Base-by-base conservation (phyloP, 352 stramenopile species). In the Phytophthora tentaculata region DNA sequence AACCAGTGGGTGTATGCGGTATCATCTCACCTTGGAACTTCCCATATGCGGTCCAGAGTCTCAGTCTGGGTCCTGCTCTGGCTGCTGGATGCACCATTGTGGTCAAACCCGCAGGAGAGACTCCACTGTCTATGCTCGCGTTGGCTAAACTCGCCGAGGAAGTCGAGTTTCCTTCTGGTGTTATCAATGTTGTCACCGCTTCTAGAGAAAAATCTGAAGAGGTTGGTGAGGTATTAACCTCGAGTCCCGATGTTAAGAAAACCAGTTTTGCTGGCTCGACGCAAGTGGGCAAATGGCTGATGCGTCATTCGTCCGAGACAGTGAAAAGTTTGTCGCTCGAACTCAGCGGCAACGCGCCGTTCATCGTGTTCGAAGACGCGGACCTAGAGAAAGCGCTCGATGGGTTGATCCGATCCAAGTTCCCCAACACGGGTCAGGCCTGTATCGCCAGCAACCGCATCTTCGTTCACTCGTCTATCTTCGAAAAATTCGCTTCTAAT, bases 21-120 rank as follows among this genome's bases (percentile, higher is more conserved):
- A 87, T 99, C 35, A 97, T 99, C 54, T 97, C 96, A 48, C 97
- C 95, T 16, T 99, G 97, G 97, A 99, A 99, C 79, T 99, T 99
- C 70, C 97, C 98, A 4, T 80, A 97, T 29, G 97, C 96, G 4
- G 99, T 99, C 96, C 94, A 99, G 54, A 97, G 96, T 26, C 81
- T 97, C 19, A 99, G 99, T 79, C 80, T 97, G 23, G 96, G 76
- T 6, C 93, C 96, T 0, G 88, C 94, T 6, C 70, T 99, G 12
- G 90, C 91, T 29, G 93, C 92, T 14, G 97, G 98, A 10, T 99
- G 97, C 74, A 95, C 95, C 3, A 80, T 88, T 1, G 91, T 99
- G 3, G 68, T 99, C 17, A 99, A 99, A 76, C 97, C 98, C 22
- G 90, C 92, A n/a, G 95, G 97, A 22, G 77, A 98, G 58, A 99